Base-by-base conservation (phyloP, 2,329 filamentous ascomycete genomes). In the Paecilomyces niveus region DNA sequence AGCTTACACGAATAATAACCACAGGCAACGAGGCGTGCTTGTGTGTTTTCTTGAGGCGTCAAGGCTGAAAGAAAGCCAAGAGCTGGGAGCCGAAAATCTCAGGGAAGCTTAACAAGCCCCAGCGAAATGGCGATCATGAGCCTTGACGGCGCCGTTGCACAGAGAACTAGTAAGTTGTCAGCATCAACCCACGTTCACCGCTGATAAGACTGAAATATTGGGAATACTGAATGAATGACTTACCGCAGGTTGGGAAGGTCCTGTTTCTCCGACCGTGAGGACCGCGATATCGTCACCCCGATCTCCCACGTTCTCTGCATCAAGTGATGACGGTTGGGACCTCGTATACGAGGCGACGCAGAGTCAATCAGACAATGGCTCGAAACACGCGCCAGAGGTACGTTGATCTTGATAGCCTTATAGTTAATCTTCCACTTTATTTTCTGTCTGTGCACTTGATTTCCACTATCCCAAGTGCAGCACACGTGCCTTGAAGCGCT, bases 1-100 rank as follows among this genome's bases (percentile, higher is more conserved):
- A 61, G 58, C 53, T 59, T 54, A 55, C 39, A 56, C 33, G 13
- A 55, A 39, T 35, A 29, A 26, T 24, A 13, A 52, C 6, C 21
- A 22, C 50, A 18, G 39, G 15, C 39, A 45, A 18, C 15, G 8
- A n/a, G 15, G n/a, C 35, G 35, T 45, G 35, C 35, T 45, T 45
- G 35, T 18, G 15, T 45, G 15, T 13, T 45, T 45, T 45, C 39
- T 45, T 2, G 8, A 45, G n/a, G 9, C 39, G 39, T n/a, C 10
- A 18, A 21, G 35, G 39, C 39, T 45, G 39, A 45, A 45, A 45
- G 15, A 18, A n/a, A 45, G 4, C 26, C 26, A n/a, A 45, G 35
- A 15, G 39, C 39, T 45, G 39, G 13, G 39, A 45, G 18, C n/a
- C 39, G 39, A 45, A 18, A 18, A 18, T 18, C n/a, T 45, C 1